Base-by-base conservation (phyloP, 202 grass and related monocot genomes). In the Saccharum hybrid region DNA sequence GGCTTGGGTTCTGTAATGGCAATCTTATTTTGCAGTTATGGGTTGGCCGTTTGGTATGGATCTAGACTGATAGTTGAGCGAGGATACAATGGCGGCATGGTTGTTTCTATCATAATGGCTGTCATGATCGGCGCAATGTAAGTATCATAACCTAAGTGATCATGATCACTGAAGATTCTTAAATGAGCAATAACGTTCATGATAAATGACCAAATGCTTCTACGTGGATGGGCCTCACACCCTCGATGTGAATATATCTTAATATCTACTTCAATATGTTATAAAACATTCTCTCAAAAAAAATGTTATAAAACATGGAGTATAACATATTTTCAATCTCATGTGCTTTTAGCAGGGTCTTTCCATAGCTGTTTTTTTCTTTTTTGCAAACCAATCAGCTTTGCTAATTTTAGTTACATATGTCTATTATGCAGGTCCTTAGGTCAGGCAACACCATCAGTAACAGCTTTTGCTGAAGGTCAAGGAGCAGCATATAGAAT, bases 401-500 rank as follows among this genome's bases (percentile, higher is more conserved):
- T 63, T 78, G 2, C 68, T 86, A 6, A 70, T 59, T 79, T 65
- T 39, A 46, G 52, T 72, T 82, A n/a, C 4, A 51, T 68, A 16
- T 23, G 40, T 38, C 3, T 81, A 16, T 64, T 81, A 5, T 84
- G 30, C 67, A 94, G 92, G 84, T 94, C 92, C 45, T 88, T 94
- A 83, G 84, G 89, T 13, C 82, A 94, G 43, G 73, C 85, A 86
- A 45, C 90, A 52, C 92, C 92, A 54, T 88, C 87, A 43, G 65
- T 94, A 74, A 81, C 64, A 64, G 89, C 87, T 49, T 94, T 94
- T 76, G 90, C 90, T 75, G 75, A 77, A 84, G 93, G 93, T 71
- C 88, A 90, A 88, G 85, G 87, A 71, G 90, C 92, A 75, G 92
- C 92, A 37, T 92, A 94, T 42, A 89, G 84, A 82, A 88, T 94